phyloP scores from a whole-genome alignment of 805 yeast genomes.

The Debaryomyces maramus region DNA sequence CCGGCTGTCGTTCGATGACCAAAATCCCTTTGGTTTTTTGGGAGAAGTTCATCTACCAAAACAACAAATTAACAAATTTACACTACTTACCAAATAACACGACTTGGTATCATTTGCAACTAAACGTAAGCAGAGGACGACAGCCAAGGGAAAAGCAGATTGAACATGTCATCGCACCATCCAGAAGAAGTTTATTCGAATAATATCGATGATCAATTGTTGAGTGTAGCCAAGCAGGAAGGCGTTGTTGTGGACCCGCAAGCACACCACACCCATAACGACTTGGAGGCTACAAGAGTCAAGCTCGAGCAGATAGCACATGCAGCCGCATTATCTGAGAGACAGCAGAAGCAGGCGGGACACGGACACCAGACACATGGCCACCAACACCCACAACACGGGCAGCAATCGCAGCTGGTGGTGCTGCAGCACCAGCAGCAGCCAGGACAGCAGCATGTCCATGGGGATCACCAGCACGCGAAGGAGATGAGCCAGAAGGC shows the following conservation, averaged over 20 bases:
- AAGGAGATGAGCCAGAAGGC: conserved; percentile 12
- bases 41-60: conserved; percentile 13
- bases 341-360: conserved; percentile 14
- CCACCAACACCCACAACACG: conserved; percentile 9
- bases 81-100: conserved; percentile 26
- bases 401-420: conserved; percentile 14
- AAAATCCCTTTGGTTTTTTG: neutral
- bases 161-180: conserved; percentile 6
- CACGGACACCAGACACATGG: conserved; percentile 11
- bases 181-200: conserved; percentile 24
- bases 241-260: conserved; percentile 17
- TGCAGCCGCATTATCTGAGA: conserved; percentile 19
- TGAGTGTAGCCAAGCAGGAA: conserved; percentile 39
- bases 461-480: conserved; percentile 1
- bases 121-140: conserved; percentile 1
- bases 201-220: conserved; percentile 45
- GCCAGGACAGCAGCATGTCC: conserved; percentile 13
- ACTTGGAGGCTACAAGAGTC: conserved; percentile 20
- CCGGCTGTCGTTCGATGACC: conserved; percentile 4
- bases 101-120: conserved; percentile 16
- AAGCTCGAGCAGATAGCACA: conserved; percentile 35
- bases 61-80: conserved; percentile 16
- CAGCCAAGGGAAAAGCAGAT: neutral
- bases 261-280: conserved; percentile 12
- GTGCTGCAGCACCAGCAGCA: conserved; percentile 16